Evolutionary conservation across 352 stramenopile genomes (phyloP), one percentile per base, ranked within the genome.

Genomic region (Nothophytophthora sp.): DNA sequence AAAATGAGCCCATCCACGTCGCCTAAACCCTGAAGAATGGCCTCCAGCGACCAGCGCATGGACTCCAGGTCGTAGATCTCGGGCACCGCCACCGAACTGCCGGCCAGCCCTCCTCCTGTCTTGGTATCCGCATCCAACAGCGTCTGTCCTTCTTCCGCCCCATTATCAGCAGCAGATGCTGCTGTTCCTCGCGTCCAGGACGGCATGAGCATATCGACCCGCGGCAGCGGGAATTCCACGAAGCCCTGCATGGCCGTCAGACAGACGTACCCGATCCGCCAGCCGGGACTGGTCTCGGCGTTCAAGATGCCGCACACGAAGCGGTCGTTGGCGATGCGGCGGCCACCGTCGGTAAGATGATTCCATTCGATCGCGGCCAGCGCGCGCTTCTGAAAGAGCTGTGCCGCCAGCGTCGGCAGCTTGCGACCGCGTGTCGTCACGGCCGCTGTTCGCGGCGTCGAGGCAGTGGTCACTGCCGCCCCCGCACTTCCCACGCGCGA

Each of bases 31-130:
- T 76, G 57, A 33, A 93, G 69, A 20, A 94, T 85, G 8, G 83
- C 81, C 65, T 94, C 81, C n/a, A 94, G 55, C 23, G 83, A 86
- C 83, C 83, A 94, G 13, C 81, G 81, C 81, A 94, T 92, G 6
- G 81, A 85, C 60, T 94, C 83, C n/a, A 94, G 48, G 52, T 94
- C 83, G 50, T 90, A 94, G 16, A 90, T 82, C 60, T 92, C 79
- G 1, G 83, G 83, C 16, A 94, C 81, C 0, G 63, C 35, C 37
- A 75, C 40, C 29, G 56, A 63, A 18, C 54, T 72, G 10, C 43
- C 38, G 2, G n/a, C n/a, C n/a, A n/a, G n/a, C n/a, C n/a, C n/a
- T n/a, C n/a, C n/a, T 46, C 20, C 38, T 20, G 28, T 27, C 40
- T 52, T 60, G 11, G 34, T 33, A 22, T 57, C 40, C 32, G 41